Evolutionary conservation across 1,284 basidiomycete genomes (phyloP), one percentile per base, ranked within the genome.

Genomic region (Rhodotorula sp.): DNA sequence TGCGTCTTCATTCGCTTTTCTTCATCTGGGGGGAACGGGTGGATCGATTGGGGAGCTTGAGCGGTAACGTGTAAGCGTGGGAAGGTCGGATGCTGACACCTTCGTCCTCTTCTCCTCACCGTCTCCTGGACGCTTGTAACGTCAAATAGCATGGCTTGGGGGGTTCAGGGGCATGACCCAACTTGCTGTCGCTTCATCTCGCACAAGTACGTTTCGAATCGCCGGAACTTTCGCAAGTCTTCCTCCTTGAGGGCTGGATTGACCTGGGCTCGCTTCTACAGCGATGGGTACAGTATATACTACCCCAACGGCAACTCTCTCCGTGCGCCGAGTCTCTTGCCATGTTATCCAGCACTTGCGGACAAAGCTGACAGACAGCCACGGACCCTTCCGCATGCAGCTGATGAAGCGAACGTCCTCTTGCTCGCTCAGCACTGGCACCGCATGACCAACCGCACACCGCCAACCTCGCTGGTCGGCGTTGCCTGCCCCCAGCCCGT

Each of bases 81-180:
- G 13, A 15, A 44, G 39, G 39, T 44, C 39, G 39, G 39, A 44
- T 17, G 39, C 39, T 44, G 39, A 44, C 39, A 17, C n/a, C 32
- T 32, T 36, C 32, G 10, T 36, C 10, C 22, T 36, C 30, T 8
- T 11, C 32, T 9, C 29, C 13, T 17, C n/a, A 6, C 19, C 30
- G 19, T 27, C 29, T 19, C 30, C 10, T 34, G 34, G 22, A 34
- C 19, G 32, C 19, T 19, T 7, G 0, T 22, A 9, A 19, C 15
- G 22, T 15, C 29, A 19, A 10, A 27, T 59, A 64, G 63, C 36
- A 62, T 70, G 55, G 59, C 66, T 22, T 70, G 68, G 68, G 60
- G 57, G 52, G 52, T 70, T 2, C 59, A 63, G 62, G 67, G 62
- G 30, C 62, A 69, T 36, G 68, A 69, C 54, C 32, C 56, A 27